phyloP scores from a whole-genome alignment of 225 moss, liverwort and hornwort genomes.

The Sphagnum tenellum region DNA sequence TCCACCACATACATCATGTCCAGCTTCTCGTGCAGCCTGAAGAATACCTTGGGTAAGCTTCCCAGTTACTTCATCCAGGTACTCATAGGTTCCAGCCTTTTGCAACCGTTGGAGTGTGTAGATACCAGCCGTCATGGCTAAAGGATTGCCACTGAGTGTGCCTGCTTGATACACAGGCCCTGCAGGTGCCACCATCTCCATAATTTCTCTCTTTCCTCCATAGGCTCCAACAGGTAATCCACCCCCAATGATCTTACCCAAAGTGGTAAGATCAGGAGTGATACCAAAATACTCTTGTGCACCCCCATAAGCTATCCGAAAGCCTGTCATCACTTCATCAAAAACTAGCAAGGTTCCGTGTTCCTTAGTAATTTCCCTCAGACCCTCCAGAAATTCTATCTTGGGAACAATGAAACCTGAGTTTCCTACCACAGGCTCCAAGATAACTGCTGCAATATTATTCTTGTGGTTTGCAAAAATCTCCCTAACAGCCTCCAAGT shows the following conservation, averaged over 20 bases:
- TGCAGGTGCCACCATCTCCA: conserved; percentile 98
- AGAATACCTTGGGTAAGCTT: conserved; percentile 69
- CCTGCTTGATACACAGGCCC: conserved; percentile 99
- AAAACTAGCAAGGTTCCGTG: conserved; percentile 75
- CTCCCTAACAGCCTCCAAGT: conserved; percentile 72
- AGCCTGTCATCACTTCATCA: conserved; percentile 99
- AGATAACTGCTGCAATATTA: conserved; percentile 63
- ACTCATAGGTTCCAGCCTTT: conserved; percentile 65
- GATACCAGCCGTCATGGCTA: conserved; percentile 98
- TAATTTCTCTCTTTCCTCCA: conserved; percentile 81
- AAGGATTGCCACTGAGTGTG: conserved; percentile 92
- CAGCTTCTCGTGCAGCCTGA: conserved; percentile 67
- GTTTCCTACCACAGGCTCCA: conserved; percentile 98
- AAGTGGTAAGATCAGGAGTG: conserved; percentile 77
- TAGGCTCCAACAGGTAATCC: conserved; percentile 97
- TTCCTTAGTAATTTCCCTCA: conserved; percentile 62
- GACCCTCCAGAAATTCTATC: conserved; percentile 63
- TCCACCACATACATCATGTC: conserved; percentile 75
- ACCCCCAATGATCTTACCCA: conserved; percentile 95
- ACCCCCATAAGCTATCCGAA: conserved; percentile 88
- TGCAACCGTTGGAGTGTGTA: conserved; percentile 83
- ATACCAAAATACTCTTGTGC: conserved; percentile 86
- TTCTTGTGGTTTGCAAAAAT: conserved; percentile 47
- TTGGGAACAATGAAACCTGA: conserved; percentile 74
- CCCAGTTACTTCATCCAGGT: conserved; percentile 71